Percentiles rank a stretch among this genome's conserved stretches.
phyloP scores from a whole-genome alignment of 352 stramenopile genomes.

The Phytophthora meadii region DNA sequence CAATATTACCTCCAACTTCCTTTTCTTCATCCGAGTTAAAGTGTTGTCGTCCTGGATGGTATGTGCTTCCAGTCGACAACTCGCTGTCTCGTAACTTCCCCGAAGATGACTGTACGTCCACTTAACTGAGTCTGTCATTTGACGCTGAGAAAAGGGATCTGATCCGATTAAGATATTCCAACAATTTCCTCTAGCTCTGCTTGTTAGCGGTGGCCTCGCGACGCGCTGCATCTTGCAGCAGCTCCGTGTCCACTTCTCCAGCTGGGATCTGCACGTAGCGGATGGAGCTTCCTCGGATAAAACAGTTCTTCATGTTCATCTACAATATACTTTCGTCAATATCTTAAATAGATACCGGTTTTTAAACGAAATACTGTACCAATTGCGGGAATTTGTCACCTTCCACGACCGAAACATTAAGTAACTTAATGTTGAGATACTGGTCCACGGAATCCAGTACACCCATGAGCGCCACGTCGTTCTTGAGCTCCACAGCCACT shows the following conservation, averaged over 20 bases:
- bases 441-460: conserved; percentile 98
- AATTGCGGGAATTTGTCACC: conserved; percentile 97
- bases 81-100: conserved; percentile 47
- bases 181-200: conserved; percentile 47
- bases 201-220: conserved; percentile 81
- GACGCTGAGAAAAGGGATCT: background rate
- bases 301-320: conserved; percentile 98
- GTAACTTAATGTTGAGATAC: conserved; percentile 99
- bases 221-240: conserved; percentile 89
- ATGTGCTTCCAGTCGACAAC: conserved; percentile 36
- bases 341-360: background rate
- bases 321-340: conserved; percentile 27
- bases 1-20: conserved; percentile 26
- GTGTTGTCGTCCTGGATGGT: conserved; percentile 12
- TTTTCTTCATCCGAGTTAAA: conserved; percentile 41
- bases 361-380: conserved; percentile 39
- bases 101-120: conserved; percentile 15
- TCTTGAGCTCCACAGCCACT: conserved; percentile 99
- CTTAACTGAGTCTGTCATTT: too few species aligned
- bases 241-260: conserved; percentile 96
- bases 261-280: conserved; percentile 98
- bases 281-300: conserved; percentile 98
- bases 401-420: conserved; percentile 96
- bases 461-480: conserved; percentile 97
- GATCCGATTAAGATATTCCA: conserved; percentile 27